A percentile compares a stretch with the other conserved stretches of the same genome.
phyloP scores from a whole-genome alignment of 768 basidiomycete genomes.

The Pulveroboletus sp. region DNA sequence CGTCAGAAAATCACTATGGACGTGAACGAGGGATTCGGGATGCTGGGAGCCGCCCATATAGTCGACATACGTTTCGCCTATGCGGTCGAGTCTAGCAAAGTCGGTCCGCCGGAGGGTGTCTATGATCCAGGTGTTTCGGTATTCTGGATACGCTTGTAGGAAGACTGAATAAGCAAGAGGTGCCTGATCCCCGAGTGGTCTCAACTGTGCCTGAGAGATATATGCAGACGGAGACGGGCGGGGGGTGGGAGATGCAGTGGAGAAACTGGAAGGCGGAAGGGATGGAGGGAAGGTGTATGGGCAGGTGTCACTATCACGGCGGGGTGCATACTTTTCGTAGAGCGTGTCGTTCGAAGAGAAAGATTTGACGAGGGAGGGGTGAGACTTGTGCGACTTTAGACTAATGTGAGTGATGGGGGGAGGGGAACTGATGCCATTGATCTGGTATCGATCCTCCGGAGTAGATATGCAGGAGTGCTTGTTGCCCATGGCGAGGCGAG shows the following conservation, averaged over 20 bases:
- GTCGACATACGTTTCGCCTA: slow-evolving; percentile 75
- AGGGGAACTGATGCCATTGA: slow-evolving; percentile 5
- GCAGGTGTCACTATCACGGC: slow-evolving; percentile 5
- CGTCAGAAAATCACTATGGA: slow-evolving; percentile 68
- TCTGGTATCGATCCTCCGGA: slow-evolving; percentile 3
- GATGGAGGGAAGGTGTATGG: slow-evolving; percentile 1
- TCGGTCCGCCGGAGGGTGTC: slow-evolving; percentile 64
- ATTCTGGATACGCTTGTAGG: slow-evolving; percentile 46
- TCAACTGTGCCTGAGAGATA: slow-evolving; percentile 24
- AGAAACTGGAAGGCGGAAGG: background rate
- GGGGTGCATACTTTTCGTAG: slow-evolving; percentile 27
- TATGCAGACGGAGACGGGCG: slow-evolving; percentile 18
- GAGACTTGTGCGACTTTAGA: slow-evolving; percentile 37
- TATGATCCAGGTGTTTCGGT: slow-evolving; percentile 63
- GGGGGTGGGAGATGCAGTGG: background rate
- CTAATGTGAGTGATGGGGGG: slow-evolving; percentile 32
- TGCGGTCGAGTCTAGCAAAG: slow-evolving; percentile 52
- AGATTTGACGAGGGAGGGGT: slow-evolving; percentile 32
- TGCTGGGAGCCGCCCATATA: slow-evolving; percentile 84
- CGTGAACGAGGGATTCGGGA: slow-evolving; percentile 69
- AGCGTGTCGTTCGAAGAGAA: slow-evolving; percentile 38
- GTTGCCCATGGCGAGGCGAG: slow-evolving; percentile 27
- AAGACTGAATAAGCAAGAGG: slow-evolving; percentile 46
- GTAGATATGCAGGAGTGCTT: slow-evolving; percentile 21
- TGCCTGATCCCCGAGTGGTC: slow-evolving; percentile 31